phyloP scores from a whole-genome alignment of 2,329 filamentous ascomycete genomes.

The Hypoxylon sp. region DNA sequence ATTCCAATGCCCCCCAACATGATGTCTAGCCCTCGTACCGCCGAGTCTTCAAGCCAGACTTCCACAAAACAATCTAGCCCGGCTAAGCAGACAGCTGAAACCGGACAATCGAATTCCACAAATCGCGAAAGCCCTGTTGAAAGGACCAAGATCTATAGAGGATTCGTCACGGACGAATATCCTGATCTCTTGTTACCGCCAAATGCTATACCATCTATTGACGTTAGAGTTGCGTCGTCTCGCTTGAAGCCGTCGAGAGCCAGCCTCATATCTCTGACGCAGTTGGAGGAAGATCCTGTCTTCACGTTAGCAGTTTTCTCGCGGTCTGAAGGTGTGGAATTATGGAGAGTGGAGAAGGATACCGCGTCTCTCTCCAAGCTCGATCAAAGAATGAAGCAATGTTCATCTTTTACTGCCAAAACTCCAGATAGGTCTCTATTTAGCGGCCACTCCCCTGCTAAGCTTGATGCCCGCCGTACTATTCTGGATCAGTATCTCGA shows the following conservation, averaged over 20 bases:
- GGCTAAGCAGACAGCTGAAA: constrained; percentile 53
- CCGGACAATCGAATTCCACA: constrained; percentile 48
- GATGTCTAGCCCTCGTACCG: constrained; percentile 69
- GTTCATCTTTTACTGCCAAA: constrained; percentile 77
- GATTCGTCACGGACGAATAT: constrained; percentile 86
- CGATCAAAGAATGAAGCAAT: constrained; percentile 83
- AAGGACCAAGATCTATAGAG: constrained; percentile 74
- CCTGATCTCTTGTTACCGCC: constrained; percentile 88
- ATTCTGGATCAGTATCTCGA: constrained; percentile 90
- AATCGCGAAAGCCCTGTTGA: constrained; percentile 58
- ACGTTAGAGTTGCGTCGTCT: constrained; percentile 90
- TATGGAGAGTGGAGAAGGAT: constrained; percentile 97
- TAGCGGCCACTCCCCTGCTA: constrained; percentile 91
- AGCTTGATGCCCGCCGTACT: constrained; percentile 85
- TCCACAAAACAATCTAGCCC: constrained; percentile 60
- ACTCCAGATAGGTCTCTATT: constrained; percentile 90
- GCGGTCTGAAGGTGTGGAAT: constrained; percentile 79
- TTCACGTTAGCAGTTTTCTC: constrained; percentile 91
- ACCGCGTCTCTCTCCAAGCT: constrained; percentile 83
- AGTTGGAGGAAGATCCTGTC: constrained; percentile 90
- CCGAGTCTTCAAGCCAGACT: constrained; percentile 53
- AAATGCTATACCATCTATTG: constrained; percentile 87
- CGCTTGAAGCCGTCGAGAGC: constrained; percentile 92
- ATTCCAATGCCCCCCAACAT: constrained; percentile 80
- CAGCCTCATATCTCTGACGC: constrained; percentile 83